A percentile compares a stretch with the other conserved stretches of the same genome.
phyloP scores from a whole-genome alignment of 2,329 filamentous ascomycete genomes.

The Penicillium aurantiogriseum region DNA sequence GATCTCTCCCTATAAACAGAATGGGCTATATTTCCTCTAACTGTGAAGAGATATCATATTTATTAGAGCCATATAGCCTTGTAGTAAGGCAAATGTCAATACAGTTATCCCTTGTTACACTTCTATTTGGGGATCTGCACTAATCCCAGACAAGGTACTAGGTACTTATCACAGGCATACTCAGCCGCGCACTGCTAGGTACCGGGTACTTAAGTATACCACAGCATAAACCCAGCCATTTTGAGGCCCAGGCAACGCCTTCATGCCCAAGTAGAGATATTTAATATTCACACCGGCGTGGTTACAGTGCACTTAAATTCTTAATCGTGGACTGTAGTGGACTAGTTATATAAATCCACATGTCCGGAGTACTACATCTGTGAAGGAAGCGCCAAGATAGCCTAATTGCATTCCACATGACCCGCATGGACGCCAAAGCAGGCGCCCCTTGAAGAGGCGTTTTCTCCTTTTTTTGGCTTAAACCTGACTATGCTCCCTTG shows the following conservation, averaged over 20 bases:
- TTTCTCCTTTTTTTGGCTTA: background rate
- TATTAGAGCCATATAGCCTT: no score
- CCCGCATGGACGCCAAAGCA: background rate
- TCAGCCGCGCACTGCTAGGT: background rate
- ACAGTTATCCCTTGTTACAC: no score
- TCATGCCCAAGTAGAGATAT: no score
- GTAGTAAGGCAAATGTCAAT: no score
- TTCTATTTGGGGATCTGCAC: background rate
- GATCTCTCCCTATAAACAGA: no score
- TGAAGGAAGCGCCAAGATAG: background rate
- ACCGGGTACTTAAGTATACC: background rate
- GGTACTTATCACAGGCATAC: background rate
- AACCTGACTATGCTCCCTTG: background rate
- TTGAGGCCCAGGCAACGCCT: no score
- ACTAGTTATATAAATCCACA: background rate
- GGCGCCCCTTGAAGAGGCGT: background rate
- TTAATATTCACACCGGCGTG: background rate
- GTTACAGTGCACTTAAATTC: background rate
- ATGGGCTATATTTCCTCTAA: no score
- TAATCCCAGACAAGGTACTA: background rate
- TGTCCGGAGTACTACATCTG: no score
- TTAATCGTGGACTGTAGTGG: background rate
- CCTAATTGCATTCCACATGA: background rate
- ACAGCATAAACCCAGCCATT: background rate
- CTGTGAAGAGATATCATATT: no score